phyloP scores from a whole-genome alignment of 129 eudicot genomes.

The Artemisia annua region DNA sequence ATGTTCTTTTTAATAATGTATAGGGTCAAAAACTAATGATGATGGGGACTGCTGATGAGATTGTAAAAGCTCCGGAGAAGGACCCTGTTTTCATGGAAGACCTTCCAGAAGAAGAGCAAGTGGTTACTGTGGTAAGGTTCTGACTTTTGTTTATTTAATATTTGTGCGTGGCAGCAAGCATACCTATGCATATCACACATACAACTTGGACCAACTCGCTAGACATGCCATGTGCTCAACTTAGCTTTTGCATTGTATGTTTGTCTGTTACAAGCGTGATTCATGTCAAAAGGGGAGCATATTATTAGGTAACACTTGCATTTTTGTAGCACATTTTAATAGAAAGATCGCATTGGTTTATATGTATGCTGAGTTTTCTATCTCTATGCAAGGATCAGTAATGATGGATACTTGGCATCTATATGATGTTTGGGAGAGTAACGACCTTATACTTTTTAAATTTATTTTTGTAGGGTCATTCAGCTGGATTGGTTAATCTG shows the following conservation, averaged over 20 bases:
- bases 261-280: conserved; percentile 11
- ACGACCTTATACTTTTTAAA: neutral
- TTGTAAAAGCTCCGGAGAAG: conserved; percentile 95
- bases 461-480: conserved; percentile 64
- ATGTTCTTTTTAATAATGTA: conserved; percentile 14
- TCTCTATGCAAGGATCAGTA: neutral
- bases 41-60: conserved; percentile 99
- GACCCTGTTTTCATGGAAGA: conserved; percentile 90
- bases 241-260: neutral
- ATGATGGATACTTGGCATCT: neutral
- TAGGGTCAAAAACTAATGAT: conserved; percentile 97
- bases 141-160: neutral
- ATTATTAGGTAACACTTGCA: neutral
- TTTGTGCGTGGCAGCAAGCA: neutral
- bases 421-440: neutral
- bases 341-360: neutral
- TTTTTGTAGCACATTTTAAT: neutral
- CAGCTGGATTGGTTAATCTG: conserved; percentile 88
- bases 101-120: conserved; percentile 96
- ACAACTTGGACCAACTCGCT: conserved; percentile 1
- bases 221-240: neutral
- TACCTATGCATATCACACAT: neutral
- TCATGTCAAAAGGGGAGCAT: neutral
- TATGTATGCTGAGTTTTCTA: neutral
- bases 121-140: conserved; percentile 63